Evolutionary conservation across 2,329 filamentous ascomycete genomes (phyloP).

Genomic region (Colletotrichum endophyticum): DNA sequence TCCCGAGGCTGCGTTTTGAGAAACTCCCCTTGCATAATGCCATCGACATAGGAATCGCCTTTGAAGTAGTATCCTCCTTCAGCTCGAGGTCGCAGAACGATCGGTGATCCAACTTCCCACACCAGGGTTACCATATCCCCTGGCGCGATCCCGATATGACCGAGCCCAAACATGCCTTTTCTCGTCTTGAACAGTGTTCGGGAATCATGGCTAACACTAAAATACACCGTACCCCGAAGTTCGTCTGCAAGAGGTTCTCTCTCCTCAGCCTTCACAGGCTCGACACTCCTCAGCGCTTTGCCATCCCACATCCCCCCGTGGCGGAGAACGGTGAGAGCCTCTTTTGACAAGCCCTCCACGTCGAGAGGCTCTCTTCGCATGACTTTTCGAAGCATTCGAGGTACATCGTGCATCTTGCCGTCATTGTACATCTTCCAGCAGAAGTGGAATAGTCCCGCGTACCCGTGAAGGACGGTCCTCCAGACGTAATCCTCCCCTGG

Average conservation of each 20-base stretch:
- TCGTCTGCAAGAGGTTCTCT: rapidly evolving
- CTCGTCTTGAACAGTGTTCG: not conserved
- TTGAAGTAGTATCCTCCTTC: not conserved
- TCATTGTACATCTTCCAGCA: not conserved
- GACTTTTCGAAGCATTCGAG: rapidly evolving
- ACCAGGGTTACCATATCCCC: not conserved
- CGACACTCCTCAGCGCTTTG: rapidly evolving
- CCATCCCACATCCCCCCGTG: not conserved
- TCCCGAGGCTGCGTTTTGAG: not conserved
- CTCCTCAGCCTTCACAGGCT: not conserved
- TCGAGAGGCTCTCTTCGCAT: not conserved
- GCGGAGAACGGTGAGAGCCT: rapidly evolving
- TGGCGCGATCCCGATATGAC: rapidly evolving
- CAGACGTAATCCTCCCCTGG: not conserved
- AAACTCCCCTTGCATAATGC: not conserved
- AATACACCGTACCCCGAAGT: rapidly evolving
- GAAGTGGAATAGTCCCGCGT: rapidly evolving
- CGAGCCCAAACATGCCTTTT: not conserved
- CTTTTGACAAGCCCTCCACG: not conserved
- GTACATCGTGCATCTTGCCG: not conserved
- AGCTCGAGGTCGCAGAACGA: not conserved
- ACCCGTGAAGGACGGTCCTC: rapidly evolving
- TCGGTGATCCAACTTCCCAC: not conserved
- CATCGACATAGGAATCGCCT: not conserved
- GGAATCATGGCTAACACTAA: rapidly evolving